Percentiles rank a stretch among this genome's conserved stretches.
Evolutionary conservation across 176 grass and related monocot genomes (phyloP).

Genomic region (Zoysia pacifica): DNA sequence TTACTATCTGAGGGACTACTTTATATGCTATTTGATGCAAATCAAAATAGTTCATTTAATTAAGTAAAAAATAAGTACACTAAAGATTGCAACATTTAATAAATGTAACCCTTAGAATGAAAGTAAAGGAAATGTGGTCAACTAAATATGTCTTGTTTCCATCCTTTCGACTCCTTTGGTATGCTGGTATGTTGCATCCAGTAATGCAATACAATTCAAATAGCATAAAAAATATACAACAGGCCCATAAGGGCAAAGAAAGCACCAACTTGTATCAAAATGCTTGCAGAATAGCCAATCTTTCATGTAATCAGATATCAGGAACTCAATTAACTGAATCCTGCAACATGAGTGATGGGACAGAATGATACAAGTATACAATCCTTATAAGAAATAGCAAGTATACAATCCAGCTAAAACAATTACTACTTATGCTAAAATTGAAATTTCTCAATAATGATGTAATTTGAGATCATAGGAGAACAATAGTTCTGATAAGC

Average conservation of each 20-base stretch:
- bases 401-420: slow-evolving; percentile 4
- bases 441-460: slow-evolving; percentile 3
- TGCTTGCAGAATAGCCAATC: slow-evolving; percentile 60
- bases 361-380: neutral
- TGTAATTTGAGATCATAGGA: neutral
- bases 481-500: neutral
- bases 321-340: slow-evolving; percentile 88
- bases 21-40: neutral
- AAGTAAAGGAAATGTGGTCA: slow-evolving; percentile 3
- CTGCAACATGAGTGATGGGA: slow-evolving; percentile 38
- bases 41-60: neutral
- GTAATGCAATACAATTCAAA: slow-evolving; percentile 11
- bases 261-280: slow-evolving; percentile 71
- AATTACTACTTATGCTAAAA: neutral
- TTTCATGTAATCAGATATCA: slow-evolving; percentile 69
- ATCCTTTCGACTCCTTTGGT: neutral
- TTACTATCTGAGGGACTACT: neutral
- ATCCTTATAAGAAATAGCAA: slow-evolving; percentile 2
- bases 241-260: slow-evolving; percentile 4
- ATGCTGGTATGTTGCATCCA: neutral
- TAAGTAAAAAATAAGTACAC: neutral
- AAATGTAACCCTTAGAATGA: neutral
- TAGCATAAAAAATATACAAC: slow-evolving; percentile 8
- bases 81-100: neutral
- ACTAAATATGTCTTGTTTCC: slow-evolving; percentile 7